Percentiles rank a stretch among this genome's conserved stretches.
Evolutionary conservation across 78 protist species (phyloP).

Genomic region (Dictyostelium capitatum): DNA sequence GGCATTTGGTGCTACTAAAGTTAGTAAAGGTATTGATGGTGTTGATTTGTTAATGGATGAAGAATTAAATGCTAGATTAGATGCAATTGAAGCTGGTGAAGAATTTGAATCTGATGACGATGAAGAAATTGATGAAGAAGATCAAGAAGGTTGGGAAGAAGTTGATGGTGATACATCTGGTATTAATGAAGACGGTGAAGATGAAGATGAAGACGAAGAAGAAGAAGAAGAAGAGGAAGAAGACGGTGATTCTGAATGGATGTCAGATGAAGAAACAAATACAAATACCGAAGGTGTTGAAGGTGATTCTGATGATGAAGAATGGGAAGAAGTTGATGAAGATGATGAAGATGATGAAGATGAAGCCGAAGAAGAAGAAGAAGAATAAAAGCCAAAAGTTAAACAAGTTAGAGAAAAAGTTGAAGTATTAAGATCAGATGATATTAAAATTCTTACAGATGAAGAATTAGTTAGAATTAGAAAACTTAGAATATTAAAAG

Average conservation of each 20-base stretch:
- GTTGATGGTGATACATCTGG: slow-evolving; percentile 40
- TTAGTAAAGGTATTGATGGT: slow-evolving; percentile 67
- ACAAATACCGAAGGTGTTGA: background rate
- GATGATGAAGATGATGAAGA: slow-evolving; percentile 24
- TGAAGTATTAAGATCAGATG: slow-evolving; percentile 30
- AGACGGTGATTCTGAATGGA: background rate
- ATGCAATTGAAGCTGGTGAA: slow-evolving; percentile 53
- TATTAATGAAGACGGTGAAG: slow-evolving; percentile 51
- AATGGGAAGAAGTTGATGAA: background rate
- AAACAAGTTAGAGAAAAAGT: slow-evolving; percentile 18
- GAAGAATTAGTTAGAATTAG: slow-evolving; percentile 26
- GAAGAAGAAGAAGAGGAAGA: slow-evolving; percentile 31
- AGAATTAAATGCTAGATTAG: slow-evolving; percentile 40
- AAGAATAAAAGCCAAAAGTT: slow-evolving; percentile 13
- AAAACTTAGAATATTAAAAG: slow-evolving; percentile 29
- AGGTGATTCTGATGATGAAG: slow-evolving; percentile 28
- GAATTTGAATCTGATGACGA: slow-evolving; percentile 6
- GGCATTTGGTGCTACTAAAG: slow-evolving; percentile 58
- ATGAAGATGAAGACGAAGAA: slow-evolving; percentile 35
- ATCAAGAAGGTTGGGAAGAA: slow-evolving; percentile 60
- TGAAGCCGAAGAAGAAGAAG: background rate
- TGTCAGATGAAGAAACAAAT: background rate
- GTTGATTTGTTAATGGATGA: slow-evolving; percentile 71
- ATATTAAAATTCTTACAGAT: slow-evolving; percentile 48
- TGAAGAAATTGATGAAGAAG: slow-evolving; percentile 35